Evolutionary conservation across 139 green algal genomes (phyloP), one percentile per base, ranked within the genome.

Genomic region (Tetradesmus lagerheimii): DNA sequence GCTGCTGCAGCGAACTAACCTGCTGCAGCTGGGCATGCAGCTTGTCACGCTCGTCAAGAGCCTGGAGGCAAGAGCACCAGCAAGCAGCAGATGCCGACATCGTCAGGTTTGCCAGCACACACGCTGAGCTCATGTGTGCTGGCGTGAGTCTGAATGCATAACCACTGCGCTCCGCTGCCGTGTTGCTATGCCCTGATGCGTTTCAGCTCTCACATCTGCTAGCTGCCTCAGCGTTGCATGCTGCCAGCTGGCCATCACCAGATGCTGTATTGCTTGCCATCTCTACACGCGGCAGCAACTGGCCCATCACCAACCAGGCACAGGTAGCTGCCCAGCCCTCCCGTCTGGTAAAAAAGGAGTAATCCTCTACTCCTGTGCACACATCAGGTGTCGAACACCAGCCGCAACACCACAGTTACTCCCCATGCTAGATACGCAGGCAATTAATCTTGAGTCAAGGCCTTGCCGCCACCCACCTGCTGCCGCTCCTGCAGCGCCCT

Each of bases 151-250:
- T n/a, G n/a, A n/a, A n/a, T n/a, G n/a, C n/a, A n/a, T n/a, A n/a
- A n/a, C n/a, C n/a, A n/a, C n/a, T n/a, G n/a, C n/a, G n/a, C n/a
- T n/a, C n/a, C n/a, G 92, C 85, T 84, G 74, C 37, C 66, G 41
- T 86, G 76, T 76, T 90, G 86, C 86, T 86, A 8, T 1, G 76
- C 53, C 23, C 78, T 67, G 37, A 93, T 90, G 12, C 89, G 67
- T n/a, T 67, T 93, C 93, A 35, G 90, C 76, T 74, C 93, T 89
- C 11, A 74, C 77, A 6, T 93, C 85, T 15, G 66, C 83, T 76
- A 94, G 50, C 86, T 90, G 87, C 14, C 89, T 93, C 91, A 57
- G 20, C 31, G n/a, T 39, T 92, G 91, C 89, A 88, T n/a, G n/a
- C n/a, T n/a, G 45, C 67, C 74, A 93, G 91, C 83, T 92, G 92